Evolutionary conservation across 2,329 filamentous ascomycete genomes (phyloP), one percentile per base, ranked within the genome.

Genomic region (Hortaea werneckii): DNA sequence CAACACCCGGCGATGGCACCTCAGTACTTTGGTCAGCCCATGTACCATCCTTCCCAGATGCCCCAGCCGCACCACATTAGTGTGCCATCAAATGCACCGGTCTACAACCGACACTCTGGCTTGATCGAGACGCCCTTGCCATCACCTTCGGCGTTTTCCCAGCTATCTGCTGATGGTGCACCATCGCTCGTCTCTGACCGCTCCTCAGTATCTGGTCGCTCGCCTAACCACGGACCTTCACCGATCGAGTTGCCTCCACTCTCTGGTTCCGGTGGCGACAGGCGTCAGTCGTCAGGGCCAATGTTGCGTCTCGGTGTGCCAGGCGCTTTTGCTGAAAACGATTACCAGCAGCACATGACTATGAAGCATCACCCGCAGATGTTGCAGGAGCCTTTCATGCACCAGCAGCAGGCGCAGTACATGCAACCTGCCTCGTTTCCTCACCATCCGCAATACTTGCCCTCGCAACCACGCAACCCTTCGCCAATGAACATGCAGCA

Each of bases 181-280:
- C 82, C 82, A 5, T 85, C 83, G 1, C 72, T 87, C 51, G 73
- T 85, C 42, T 87, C 85, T 0, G 86, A 92, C 61, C 67, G 61
- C 41, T 71, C 69, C 13, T 72, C 70, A 27, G 65, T 69, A 50
- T 67, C 69, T 27, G 56, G 58, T 3, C 64, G 70, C 41, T 73
- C 70, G 40, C 70, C 70, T 20, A 65, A 66, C 43, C 64, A 66
- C 45, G 66, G 66, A 27, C 62, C 65, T n/a, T 72, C 69, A 3
- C 67, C 66, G 11, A 65, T 71, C n/a, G 69, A 73, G 51, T 65
- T 71, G 30, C 62, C 63, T 39, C 62, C 62, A n/a, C 58, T 66
- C 30, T 56, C 59, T 11, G 55, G 59, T 26, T 51, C 53, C 13
- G 47, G 54, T 12, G 51, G 54, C 32, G 60, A 61, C 40, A 59